Percentiles rank a stretch among this genome's conserved stretches.
These are phyloP conservation scores for Dendrocalamus latiflorus DNA, from an alignment of 202 grass and related monocot genomes.

Conservation along the genomic window DNA sequence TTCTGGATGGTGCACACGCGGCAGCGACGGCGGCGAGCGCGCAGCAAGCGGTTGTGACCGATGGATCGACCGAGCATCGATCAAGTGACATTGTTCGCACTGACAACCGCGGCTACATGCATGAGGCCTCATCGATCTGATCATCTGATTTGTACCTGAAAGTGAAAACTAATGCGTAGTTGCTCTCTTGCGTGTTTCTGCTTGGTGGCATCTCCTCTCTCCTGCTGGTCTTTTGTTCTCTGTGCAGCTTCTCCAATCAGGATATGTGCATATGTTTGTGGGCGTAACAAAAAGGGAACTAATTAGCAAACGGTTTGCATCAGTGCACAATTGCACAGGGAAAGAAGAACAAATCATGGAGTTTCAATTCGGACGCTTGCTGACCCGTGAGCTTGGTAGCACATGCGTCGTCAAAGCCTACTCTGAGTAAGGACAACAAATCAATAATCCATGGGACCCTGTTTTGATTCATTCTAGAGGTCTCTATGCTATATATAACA, in stretches of 20 bases:
- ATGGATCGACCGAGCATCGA: not conserved
- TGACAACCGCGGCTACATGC: not conserved
- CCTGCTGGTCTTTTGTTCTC: not conserved
- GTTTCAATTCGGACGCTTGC: not conserved
- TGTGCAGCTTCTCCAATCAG: not conserved
- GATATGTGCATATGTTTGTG: not conserved
- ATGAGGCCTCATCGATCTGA: not conserved
- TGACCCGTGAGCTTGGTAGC: not conserved
- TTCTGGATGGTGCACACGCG: constrained; percentile 81
- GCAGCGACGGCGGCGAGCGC: constrained; percentile 47
- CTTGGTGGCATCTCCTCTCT: not conserved
- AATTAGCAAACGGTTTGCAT: not conserved
- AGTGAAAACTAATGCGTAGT: not conserved
- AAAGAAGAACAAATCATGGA: not conserved
- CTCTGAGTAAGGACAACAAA: not conserved
- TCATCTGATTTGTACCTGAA: not conserved
- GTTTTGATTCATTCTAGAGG: not conserved
- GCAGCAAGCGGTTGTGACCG: constrained; percentile 22
- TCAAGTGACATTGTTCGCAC: not conserved
- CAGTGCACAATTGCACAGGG: not conserved
- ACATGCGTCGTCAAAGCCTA: not conserved
- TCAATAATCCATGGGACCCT: not conserved
- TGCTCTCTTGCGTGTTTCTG: not conserved
- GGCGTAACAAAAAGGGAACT: not conserved
- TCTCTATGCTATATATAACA: not conserved